Percentiles rank a stretch among this genome's conserved stretches.
Conservation (phyloP, 257 asterid species). For the Ballota nigra region DNA sequence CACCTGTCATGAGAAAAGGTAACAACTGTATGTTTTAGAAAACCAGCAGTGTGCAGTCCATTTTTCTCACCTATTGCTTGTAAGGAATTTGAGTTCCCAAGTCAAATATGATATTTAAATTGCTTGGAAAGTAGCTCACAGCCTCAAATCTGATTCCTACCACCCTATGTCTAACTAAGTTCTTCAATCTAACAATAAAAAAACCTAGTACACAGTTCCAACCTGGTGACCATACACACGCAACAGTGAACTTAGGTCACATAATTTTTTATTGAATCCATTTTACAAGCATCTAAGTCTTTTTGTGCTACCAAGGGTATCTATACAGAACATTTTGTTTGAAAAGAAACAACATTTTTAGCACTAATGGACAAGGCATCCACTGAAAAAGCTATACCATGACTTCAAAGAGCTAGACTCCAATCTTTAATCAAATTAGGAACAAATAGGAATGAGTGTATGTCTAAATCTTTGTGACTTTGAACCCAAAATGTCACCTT, state of each 20-base stretch:
- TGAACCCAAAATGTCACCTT: not conserved
- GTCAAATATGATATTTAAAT: not conserved
- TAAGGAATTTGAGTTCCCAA: not conserved
- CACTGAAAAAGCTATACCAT: not conserved
- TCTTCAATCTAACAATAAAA: not conserved
- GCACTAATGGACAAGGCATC: not conserved
- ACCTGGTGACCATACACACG: not conserved
- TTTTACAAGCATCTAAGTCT: not conserved
- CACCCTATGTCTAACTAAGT: not conserved
- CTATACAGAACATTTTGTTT: not conserved
- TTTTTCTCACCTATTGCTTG: not conserved
- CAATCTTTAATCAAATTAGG: not conserved
- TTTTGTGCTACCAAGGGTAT: not conserved
- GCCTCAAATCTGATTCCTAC: not conserved
- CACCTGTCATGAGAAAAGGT: constrained; percentile 37
- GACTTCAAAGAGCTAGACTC: not conserved
- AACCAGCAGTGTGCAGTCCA: not conserved
- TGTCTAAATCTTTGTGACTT: not conserved
- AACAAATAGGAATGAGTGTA: not conserved
- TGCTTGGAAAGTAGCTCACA: not conserved
- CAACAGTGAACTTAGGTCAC: not conserved
- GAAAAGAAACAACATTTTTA: not conserved
- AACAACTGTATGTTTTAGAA: constrained; percentile 19
- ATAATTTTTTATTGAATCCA: constrained; percentile 1
- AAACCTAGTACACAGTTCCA: not conserved